Evolutionary conservation across 2,329 filamentous ascomycete species (phyloP).

Genomic region (Phialocephala sp.): DNA sequence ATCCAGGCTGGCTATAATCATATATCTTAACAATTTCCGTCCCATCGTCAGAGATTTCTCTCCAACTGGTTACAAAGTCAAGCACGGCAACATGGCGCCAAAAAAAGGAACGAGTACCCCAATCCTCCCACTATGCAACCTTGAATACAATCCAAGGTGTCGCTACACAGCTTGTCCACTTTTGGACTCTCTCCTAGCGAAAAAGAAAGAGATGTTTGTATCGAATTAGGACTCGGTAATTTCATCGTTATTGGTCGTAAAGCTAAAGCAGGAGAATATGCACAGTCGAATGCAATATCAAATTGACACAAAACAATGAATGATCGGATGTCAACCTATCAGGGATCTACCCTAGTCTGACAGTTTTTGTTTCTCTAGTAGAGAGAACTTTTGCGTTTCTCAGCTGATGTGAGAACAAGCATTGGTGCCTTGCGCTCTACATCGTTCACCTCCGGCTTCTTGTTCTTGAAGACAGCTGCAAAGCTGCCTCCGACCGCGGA

Average conservation of each 20-base stretch:
- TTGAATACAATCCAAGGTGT: conserved; percentile 37
- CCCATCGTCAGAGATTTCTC: conserved; percentile 22
- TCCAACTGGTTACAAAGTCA: conserved; percentile 21
- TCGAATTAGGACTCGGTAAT: conserved; percentile 39
- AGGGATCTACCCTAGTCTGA: conserved; percentile 43
- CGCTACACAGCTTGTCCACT: conserved; percentile 19
- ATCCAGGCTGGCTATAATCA: conserved; percentile 37
- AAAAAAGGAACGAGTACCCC: conserved; percentile 33
- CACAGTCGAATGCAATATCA: conserved; percentile 48
- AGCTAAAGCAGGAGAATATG: conserved; percentile 42
- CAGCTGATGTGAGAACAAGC: conserved; percentile 84
- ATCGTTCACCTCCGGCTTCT: conserved; percentile 61
- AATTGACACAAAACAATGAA: conserved; percentile 43
- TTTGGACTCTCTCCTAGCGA: conserved; percentile 21
- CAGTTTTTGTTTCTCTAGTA: conserved; percentile 50
- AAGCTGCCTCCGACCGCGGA: conserved; percentile 65
- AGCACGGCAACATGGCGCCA: conserved; percentile 24
- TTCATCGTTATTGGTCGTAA: conserved; percentile 43
- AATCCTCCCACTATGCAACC: conserved; percentile 28
- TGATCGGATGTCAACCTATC: conserved; percentile 39
- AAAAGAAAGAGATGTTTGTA: conserved; percentile 32
- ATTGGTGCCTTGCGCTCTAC: conserved; percentile 82
- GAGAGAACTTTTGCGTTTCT: conserved; percentile 83
- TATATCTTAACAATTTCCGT: conserved; percentile 36
- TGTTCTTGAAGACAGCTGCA: conserved; percentile 68